Evolutionary conservation across 768 basidiomycete species (phyloP), one percentile per base, ranked within the genome.

Genomic region (Trametes villosa): DNA sequence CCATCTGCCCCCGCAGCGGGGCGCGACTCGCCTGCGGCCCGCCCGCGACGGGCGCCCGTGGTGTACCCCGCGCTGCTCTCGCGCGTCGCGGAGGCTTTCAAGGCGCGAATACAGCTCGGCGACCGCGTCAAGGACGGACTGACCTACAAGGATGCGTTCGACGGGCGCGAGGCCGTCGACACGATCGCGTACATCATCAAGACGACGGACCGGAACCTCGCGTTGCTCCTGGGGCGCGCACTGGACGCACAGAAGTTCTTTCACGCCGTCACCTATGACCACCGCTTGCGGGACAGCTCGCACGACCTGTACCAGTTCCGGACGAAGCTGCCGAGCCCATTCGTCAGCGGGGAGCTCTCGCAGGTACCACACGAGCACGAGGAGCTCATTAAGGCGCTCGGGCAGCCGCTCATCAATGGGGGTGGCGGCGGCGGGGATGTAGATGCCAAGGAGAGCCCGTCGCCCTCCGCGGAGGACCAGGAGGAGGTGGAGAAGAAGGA

Each of bases 241-340:
- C 79, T 99, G 53, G 97, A 98, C 70, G 91, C 96, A 9, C 97
- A 98, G 74, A 98, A 98, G 77, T 98, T 94, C 77, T 98, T 99
- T 72, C 97, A 99, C 70, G 97, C 98, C 70, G 97, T 99, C 66
- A 98, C 97, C 9, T 99, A 98, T 71, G 96, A 98, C 70, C 97
- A 99, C 73, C 89, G 96, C 15, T 73, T 99, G 58, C 80, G 97
- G 51, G 97, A 98, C 75, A 94, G 87, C 68, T 78, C 87, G 0
- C 82, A 83, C 62, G 97, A 99, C 75, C 76, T 99, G 30, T 99
- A 98, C 75, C 95, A 96, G 71, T 98, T 99, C 75, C 82, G 87
- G 64, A 88, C 92, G 47, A 86, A 88, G 68, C 71, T 97, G 38
- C 84, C 88, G 6, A 93, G 88, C 69, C 92, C 92, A 3, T 95